Evolutionary conservation across 805 yeast genomes (phyloP).

Genomic region (Saturnispora besseyi): DNA sequence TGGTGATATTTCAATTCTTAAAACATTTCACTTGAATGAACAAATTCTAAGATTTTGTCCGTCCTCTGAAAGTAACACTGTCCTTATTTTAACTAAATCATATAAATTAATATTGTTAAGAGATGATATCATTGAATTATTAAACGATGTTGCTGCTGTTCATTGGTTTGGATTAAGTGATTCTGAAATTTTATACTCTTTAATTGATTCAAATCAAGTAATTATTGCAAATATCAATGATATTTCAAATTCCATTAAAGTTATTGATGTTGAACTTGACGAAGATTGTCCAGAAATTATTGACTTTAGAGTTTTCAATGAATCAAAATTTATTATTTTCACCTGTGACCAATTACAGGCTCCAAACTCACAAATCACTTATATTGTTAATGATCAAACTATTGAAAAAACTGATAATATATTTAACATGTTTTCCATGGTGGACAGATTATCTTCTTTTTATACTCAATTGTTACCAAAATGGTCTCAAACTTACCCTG

Average conservation of each 20-base stretch:
- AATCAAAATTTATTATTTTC: constrained; percentile 1
- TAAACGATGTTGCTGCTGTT: constrained; percentile 4
- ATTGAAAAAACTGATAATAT: neutral
- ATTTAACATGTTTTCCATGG: constrained; percentile 7
- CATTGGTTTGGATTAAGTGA: constrained; percentile 11
- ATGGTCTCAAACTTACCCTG: constrained; percentile 31
- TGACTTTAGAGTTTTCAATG: constrained; percentile 5
- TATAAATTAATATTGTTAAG: constrained; percentile 6
- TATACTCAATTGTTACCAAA: constrained; percentile 34
- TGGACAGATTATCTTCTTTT: constrained; percentile 26
- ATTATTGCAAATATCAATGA: constrained; percentile 3
- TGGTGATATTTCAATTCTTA: constrained; percentile 6
- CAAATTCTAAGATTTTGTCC: constrained; percentile 9
- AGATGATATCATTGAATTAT: neutral
- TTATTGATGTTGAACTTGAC: constrained; percentile 14
- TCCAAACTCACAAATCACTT: constrained; percentile 1
- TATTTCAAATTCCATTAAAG: constrained; percentile 2
- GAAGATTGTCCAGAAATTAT: constrained; percentile 5
- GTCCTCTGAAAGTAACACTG: neutral
- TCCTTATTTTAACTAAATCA: constrained; percentile 1
- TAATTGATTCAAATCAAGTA: neutral
- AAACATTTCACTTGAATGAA: neutral
- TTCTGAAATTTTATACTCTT: constrained; percentile 2
- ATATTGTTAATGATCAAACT: neutral
- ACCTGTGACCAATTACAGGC: constrained; percentile 3